A percentile compares a stretch with the other conserved stretches of the same genome.
Conservation (phyloP, 768 basidiomycete genomes). For the Antrodiella citrinella region DNA sequence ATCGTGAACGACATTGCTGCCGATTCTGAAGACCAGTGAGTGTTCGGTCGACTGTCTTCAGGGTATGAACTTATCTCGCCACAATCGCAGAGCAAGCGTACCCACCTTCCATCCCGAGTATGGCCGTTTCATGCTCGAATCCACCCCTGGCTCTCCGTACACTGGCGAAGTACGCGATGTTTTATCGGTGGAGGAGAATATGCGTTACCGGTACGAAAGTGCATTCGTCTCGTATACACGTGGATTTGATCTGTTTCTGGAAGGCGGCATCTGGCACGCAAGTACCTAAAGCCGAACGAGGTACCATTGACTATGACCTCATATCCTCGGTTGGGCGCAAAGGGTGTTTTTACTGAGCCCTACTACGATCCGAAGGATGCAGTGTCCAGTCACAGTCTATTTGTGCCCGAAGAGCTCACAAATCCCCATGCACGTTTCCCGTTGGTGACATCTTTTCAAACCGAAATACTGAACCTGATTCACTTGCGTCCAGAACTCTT, state of each 20-base stretch:
- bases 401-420: slow-evolving; percentile 91
- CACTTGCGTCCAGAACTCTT: slow-evolving; percentile 58
- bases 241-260: slow-evolving; percentile 1
- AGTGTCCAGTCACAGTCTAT: slow-evolving; percentile 85
- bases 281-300: slow-evolving; percentile 79
- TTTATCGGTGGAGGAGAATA: slow-evolving; percentile 85
- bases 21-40: slow-evolving; percentile 55
- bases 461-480: slow-evolving; percentile 12
- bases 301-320: slow-evolving; percentile 89
- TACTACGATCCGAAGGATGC: slow-evolving; percentile 68
- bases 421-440: slow-evolving; percentile 98
- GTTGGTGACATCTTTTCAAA: slow-evolving; percentile 43
- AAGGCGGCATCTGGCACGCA: slow-evolving; percentile 73
- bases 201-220: slow-evolving; percentile 85
- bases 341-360: slow-evolving; percentile 90
- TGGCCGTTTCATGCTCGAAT: slow-evolving; percentile 97
- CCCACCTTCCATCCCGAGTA: slow-evolving; percentile 98
- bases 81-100: slow-evolving; percentile 46
- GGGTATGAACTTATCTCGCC: not conserved
- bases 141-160: slow-evolving; percentile 94
- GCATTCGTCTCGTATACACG: slow-evolving; percentile 5
- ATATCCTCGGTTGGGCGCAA: slow-evolving; percentile 88
- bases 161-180: slow-evolving; percentile 81
- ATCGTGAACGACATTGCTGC: slow-evolving; percentile 60
- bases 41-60: slow-evolving; percentile 6